These are phyloP conservation scores for Neonectria neomacrospora DNA, from an alignment of 2,329 filamentous ascomycete genomes.

Conservation along the genomic window DNA sequence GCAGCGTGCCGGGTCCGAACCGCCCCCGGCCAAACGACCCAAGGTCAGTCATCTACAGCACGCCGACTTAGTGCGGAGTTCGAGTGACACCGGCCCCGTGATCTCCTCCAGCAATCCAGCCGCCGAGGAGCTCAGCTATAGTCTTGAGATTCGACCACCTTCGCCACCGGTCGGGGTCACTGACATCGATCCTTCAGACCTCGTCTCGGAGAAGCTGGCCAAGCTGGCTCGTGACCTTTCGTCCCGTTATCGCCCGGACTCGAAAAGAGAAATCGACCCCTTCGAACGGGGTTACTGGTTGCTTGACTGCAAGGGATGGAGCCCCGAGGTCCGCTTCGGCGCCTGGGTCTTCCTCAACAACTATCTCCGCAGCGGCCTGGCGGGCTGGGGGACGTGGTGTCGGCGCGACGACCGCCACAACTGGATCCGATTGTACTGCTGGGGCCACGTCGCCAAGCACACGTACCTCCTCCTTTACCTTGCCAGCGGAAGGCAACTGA, in stretches of 20 bases:
- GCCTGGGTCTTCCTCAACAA: slow-evolving; percentile 73
- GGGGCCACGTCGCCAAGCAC: slow-evolving; percentile 78
- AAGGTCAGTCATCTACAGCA: slow-evolving; percentile 29
- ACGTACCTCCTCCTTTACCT: slow-evolving; percentile 81
- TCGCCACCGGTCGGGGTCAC: slow-evolving; percentile 61
- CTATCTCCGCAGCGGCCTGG: slow-evolving; percentile 66
- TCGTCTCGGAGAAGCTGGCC: slow-evolving; percentile 69
- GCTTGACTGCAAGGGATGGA: slow-evolving; percentile 69
- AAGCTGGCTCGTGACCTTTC: slow-evolving; percentile 60
- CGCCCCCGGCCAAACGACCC: slow-evolving; percentile 45
- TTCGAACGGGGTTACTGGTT: slow-evolving; percentile 85
- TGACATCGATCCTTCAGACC: slow-evolving; percentile 57
- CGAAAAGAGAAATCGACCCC: slow-evolving; percentile 50
- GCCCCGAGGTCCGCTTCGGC: slow-evolving; percentile 55
- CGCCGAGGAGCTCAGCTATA: slow-evolving; percentile 40
- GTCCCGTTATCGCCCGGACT: slow-evolving; percentile 63
- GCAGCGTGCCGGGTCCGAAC: slow-evolving; percentile 47
- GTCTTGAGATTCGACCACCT: slow-evolving; percentile 64
- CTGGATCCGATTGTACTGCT: slow-evolving; percentile 77
- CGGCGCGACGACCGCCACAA: slow-evolving; percentile 52
- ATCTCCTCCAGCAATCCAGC: slow-evolving; percentile 28
- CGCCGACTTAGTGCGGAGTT: slow-evolving; percentile 43
- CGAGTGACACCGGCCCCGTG: slow-evolving; percentile 45
- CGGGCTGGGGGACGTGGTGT: slow-evolving; percentile 76
- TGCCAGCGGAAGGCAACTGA: slow-evolving; percentile 72